phyloP scores from a whole-genome alignment of 23 red algal species.

The Cyanidium caldarium region DNA sequence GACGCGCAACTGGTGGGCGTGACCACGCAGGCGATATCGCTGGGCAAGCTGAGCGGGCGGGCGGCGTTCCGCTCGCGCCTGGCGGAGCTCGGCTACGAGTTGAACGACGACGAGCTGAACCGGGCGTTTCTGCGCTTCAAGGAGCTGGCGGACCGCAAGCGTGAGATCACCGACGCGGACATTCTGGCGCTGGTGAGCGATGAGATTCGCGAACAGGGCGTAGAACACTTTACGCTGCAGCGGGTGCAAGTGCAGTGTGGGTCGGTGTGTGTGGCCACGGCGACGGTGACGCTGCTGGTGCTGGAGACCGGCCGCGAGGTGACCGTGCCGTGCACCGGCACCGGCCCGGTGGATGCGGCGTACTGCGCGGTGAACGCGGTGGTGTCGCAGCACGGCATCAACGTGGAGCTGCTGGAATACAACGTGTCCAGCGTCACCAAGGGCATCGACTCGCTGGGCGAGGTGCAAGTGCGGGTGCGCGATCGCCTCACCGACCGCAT shows the following conservation, averaged over 20 bases:
- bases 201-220: constrained; percentile 38
- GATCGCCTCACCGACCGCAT: constrained; percentile 36
- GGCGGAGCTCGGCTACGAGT: constrained; percentile 64
- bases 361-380: constrained; percentile 74
- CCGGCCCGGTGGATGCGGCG: constrained; percentile 84
- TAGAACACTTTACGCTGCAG: constrained; percentile 15
- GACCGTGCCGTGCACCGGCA: constrained; percentile 49
- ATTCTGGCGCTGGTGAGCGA: constrained; percentile 79
- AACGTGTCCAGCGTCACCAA: constrained; percentile 56
- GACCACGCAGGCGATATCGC: constrained; percentile 59
- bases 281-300: constrained; percentile 50
- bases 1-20: constrained; percentile 68
- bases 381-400: constrained; percentile 23
- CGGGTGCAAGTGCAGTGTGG: constrained; percentile 89
- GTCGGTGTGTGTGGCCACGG: constrained; percentile 43
- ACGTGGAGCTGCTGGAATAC: constrained; percentile 62
- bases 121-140: constrained; percentile 90
- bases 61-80: constrained; percentile 69
- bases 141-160: constrained; percentile 88
- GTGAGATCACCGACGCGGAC: constrained; percentile 61
- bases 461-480: constrained; percentile 67
- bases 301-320: constrained; percentile 9
- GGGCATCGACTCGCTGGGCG: constrained; percentile 94
- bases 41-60: constrained; percentile 95
- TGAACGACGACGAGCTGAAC: constrained; percentile 74